Conservation (phyloP, 1,284 basidiomycete species). For the Cutaneotrichosporon cavernicola region DNA sequence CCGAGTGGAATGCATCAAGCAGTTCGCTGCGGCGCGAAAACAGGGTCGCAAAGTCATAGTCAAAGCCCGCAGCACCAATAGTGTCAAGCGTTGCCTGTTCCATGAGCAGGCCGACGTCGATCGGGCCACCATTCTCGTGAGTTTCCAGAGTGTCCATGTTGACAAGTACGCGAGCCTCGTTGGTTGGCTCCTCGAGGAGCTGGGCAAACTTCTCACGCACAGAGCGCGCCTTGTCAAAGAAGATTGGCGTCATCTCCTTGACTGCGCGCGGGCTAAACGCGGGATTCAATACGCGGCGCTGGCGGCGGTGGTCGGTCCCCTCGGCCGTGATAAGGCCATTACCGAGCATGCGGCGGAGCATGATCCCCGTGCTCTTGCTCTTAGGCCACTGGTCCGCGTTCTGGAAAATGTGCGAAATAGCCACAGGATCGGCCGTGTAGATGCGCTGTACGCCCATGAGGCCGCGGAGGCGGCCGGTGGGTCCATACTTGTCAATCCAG, state of each 20-base stretch:
- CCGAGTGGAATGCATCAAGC: slow-evolving; percentile 52
- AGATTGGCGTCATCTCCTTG: slow-evolving; percentile 56
- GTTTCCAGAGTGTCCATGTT: slow-evolving; percentile 4
- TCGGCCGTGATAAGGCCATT: slow-evolving; percentile 43
- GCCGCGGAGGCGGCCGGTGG: slow-evolving; percentile 13
- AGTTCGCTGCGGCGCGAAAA: slow-evolving; percentile 35
- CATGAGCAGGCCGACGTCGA: slow-evolving; percentile 18
- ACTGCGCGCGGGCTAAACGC: slow-evolving; percentile 48
- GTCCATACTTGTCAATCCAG: slow-evolving; percentile 28
- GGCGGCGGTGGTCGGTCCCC: slow-evolving; percentile 58
- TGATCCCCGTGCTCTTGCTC: slow-evolving; percentile 61
- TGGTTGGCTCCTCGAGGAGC: slow-evolving; percentile 58
- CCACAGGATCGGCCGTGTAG: slow-evolving; percentile 63
- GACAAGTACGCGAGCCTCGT: slow-evolving; percentile 10
- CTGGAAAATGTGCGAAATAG: slow-evolving; percentile 63
- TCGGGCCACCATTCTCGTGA: background rate
- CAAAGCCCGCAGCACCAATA: slow-evolving; percentile 67
- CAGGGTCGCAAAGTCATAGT: slow-evolving; percentile 57
- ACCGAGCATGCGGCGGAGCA: slow-evolving; percentile 27
- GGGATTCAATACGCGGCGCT: slow-evolving; percentile 56
- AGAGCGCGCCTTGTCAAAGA: slow-evolving; percentile 61
- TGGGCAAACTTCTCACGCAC: slow-evolving; percentile 56
- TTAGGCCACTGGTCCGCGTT: slow-evolving; percentile 66
- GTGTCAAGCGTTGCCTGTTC: slow-evolving; percentile 64
- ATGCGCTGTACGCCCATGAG: slow-evolving; percentile 4